Evolutionary conservation across 2,329 filamentous ascomycete species (phyloP), one percentile per base, ranked within the genome.

Genomic region (Claviceps quebecensis): DNA sequence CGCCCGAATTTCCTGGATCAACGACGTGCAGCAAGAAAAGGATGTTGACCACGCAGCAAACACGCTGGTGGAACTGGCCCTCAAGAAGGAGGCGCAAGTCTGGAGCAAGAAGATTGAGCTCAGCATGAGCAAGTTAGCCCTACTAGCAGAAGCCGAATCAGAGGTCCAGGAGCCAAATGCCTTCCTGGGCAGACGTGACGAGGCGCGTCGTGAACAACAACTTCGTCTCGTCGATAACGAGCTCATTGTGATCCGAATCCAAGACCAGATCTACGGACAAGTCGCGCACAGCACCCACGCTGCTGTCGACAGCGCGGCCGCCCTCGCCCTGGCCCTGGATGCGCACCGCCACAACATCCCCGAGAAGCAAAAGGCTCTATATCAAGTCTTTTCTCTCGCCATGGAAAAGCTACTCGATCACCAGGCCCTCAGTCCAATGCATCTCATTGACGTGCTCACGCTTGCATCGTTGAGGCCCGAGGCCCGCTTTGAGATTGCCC

Each of bases 61-160:
- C 43, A 84, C 83, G 0, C 74, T 98, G 46, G 72, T 86, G 44
- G 72, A 79, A 7, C 74, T 90, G 19, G 89, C 87, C 0, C 70
- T 83, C 19, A 74, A 76, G 48, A 79, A 81, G 50, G 90, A 96
- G 65, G 77, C 80, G 49, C 84, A 90, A 59, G 69, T 93, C 4
- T 97, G 91, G 91, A 88, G 81, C 68, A 94, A 95, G 71, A 93
- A 94, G 66, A 86, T 95, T 37, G 86, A 97, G 67, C 72, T 97
- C 26, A 95, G 88, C 54, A 74, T 98, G 40, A 86, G 87, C 38
- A 97, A 96, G 67, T 75, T 98, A 46, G 79, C 83, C 16, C 74
- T 81, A 50, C 68, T 96, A 57, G 87, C 87, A 16, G 78, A 81
- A 40, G 72, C 70, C 7, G 66, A 69, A 49, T 61, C 29, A 6